phyloP scores from a whole-genome alignment of 371 early-diverging fungal genomes.

The Saksenaea vasiformis region DNA sequence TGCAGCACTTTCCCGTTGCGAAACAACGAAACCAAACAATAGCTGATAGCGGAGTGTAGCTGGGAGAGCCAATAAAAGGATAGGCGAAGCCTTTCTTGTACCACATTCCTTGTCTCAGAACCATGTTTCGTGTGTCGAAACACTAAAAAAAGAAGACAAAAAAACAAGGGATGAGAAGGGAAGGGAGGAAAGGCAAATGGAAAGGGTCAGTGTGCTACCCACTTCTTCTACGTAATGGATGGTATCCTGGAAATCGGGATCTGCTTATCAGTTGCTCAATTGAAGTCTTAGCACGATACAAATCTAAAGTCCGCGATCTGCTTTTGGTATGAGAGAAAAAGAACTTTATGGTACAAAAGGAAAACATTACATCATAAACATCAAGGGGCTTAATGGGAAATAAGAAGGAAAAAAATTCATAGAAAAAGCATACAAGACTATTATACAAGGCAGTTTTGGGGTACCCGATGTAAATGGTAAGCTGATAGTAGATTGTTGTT shows the following conservation, averaged over 20 bases:
- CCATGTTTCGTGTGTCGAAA: too few species aligned
- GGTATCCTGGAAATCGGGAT: too few species aligned
- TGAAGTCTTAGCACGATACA: too few species aligned
- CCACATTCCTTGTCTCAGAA: too few species aligned
- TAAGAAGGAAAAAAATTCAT: background rate
- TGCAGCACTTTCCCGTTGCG: background rate
- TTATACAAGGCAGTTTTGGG: background rate
- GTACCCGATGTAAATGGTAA: too few species aligned
- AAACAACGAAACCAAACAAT: background rate
- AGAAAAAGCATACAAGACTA: background rate
- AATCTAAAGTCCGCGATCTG: background rate
- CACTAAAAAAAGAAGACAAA: too few species aligned
- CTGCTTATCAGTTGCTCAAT: too few species aligned
- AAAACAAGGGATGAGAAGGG: background rate
- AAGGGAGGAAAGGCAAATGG: too few species aligned
- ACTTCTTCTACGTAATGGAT: too few species aligned
- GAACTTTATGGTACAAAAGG: conserved; percentile 8
- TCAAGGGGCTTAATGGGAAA: background rate
- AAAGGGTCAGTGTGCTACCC: too few species aligned
- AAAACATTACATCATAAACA: conserved; percentile 2
- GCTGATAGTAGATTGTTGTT: too few species aligned
- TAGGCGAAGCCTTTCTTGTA: background rate
- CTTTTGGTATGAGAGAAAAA: background rate
- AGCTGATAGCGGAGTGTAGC: background rate
- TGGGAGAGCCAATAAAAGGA: too few species aligned